Conservation (phyloP, 208 protist species). For the Acanthamoeba healyi region DNA sequence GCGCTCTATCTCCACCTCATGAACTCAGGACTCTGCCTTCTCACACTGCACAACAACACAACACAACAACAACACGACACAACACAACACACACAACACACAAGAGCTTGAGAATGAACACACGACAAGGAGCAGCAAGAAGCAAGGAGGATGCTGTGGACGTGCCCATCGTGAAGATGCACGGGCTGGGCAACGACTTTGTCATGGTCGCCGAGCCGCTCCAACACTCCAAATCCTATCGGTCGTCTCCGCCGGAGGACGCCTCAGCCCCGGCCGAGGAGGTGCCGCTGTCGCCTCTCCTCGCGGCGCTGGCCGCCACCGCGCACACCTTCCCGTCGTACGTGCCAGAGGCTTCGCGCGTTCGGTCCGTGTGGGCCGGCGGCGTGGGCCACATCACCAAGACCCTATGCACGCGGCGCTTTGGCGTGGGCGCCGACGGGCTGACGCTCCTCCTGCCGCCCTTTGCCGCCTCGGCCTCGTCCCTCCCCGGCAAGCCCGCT, state of each 20-base stretch:
- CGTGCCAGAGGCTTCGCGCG: background rate
- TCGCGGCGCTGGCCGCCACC: background rate
- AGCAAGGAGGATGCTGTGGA: background rate
- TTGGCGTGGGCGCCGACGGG: constrained; percentile 10
- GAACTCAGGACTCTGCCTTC: background rate
- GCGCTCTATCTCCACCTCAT: background rate
- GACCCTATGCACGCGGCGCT: background rate
- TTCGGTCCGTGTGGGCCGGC: constrained; percentile 4
- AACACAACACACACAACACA: background rate
- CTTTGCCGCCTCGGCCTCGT: background rate
- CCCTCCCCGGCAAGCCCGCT: background rate
- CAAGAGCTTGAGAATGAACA: background rate
- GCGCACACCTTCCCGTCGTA: constrained; percentile 11
- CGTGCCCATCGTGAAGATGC: constrained; percentile 42
- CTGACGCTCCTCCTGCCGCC: constrained; percentile 18
- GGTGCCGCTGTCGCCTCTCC: constrained; percentile 7
- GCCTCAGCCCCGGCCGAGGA: background rate
- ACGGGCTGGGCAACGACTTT: constrained; percentile 38
- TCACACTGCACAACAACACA: background rate
- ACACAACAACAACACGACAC: background rate
- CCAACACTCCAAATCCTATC: background rate
- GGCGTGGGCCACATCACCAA: constrained; percentile 22
- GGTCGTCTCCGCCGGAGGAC: background rate
- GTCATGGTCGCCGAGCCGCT: constrained; percentile 11
- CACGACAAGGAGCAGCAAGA: background rate